Evolutionary conservation across 2,329 filamentous ascomycete genomes (phyloP).

Genomic region (Fusarium brachygibbosum): DNA sequence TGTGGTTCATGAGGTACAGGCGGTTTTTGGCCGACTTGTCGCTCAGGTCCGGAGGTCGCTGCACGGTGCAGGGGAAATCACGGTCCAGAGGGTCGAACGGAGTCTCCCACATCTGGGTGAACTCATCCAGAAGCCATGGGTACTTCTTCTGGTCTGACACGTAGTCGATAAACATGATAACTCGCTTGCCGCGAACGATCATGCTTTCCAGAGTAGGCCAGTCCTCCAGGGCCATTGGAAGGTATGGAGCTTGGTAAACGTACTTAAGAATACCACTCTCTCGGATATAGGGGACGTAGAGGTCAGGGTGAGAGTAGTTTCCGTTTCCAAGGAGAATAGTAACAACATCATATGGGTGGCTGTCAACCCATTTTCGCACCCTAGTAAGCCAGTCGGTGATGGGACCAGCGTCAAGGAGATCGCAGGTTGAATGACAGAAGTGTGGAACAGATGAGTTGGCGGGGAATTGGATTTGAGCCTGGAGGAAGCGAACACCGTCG

Average conservation of each 20-base stretch:
- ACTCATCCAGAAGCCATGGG: conserved; percentile 90
- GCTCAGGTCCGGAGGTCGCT: conserved; percentile 79
- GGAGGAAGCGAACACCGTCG: conserved; percentile 77
- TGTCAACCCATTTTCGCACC: conserved; percentile 79
- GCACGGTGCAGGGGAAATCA: conserved; percentile 80
- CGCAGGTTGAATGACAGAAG: conserved; percentile 88
- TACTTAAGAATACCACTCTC: conserved; percentile 79
- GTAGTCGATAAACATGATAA: conserved; percentile 88
- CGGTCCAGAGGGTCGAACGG: conserved; percentile 79
- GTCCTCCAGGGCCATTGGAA: conserved; percentile 78
- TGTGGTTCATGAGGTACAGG: conserved; percentile 91
- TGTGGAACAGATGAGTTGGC: conserved; percentile 67
- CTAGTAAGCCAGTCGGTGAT: conserved; percentile 78
- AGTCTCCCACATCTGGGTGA: conserved; percentile 91
- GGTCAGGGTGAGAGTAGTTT: conserved; percentile 73
- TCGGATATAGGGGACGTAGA: conserved; percentile 78
- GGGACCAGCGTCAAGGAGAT: conserved; percentile 83
- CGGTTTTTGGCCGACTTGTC: conserved; percentile 68
- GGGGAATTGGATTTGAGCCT: conserved; percentile 73
- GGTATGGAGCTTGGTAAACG: conserved; percentile 78
- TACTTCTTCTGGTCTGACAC: conserved; percentile 81
- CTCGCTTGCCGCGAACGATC: conserved; percentile 78
- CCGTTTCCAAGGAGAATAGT: conserved; percentile 89
- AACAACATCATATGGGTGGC: conserved; percentile 87
- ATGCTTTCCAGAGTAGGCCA: conserved; percentile 88